Evolutionary conservation across 495 filamentous ascomycete species (phyloP), one percentile per base, ranked within the genome.

Genomic region (Aspergillus funiculosus): DNA sequence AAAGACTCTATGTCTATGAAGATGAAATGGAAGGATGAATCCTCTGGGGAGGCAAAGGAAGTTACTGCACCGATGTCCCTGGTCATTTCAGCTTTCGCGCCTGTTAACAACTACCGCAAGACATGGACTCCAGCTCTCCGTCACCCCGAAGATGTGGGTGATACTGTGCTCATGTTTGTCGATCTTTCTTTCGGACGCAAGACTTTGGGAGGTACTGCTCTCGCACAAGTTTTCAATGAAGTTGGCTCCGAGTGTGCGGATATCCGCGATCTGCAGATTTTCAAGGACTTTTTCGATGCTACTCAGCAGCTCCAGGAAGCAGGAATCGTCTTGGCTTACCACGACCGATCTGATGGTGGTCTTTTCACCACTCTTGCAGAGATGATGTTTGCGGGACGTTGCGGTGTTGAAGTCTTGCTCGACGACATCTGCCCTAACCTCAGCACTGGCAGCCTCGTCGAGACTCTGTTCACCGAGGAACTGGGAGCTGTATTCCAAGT

Each of bases 1-100:
- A 96, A 97, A 68, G 92, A 98, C 62, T 96, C 91, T 4, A 95
- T 92, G 67, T 94, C 88, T 11, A 97, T 98, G 92, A 96, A 95
- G 72, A 90, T 92, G 68, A 85, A 87, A 45, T 98, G 92, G 94
- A 85, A 80, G 54, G 87, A 92, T 43, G 71, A 74, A 28, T 74
- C 81, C 38, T 77, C 74, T 6, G 80, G 80, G 31, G 68, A 78
- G 31, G 61, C 73, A 6, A 95, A 85, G 72, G 87, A 89, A 54
- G 90, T 97, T 31, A 96, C 87, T 18, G 85, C 94, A 0, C 94
- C 92, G 1, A 77, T 96, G 47, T 90, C 92, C 0, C 75, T 94
- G 8, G 82, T 96, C 35, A 85, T 96, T 48, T 86, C 94, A 5
- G 86, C 94, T 5, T 96, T 98, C 62, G 82, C 86, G 0, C 77